A percentile compares a stretch with the other conserved stretches of the same genome.
These are phyloP conservation scores for Kazachstania sp. DNA, from an alignment of 1,139 yeast genomes.

Conservation along the genomic window DNA sequence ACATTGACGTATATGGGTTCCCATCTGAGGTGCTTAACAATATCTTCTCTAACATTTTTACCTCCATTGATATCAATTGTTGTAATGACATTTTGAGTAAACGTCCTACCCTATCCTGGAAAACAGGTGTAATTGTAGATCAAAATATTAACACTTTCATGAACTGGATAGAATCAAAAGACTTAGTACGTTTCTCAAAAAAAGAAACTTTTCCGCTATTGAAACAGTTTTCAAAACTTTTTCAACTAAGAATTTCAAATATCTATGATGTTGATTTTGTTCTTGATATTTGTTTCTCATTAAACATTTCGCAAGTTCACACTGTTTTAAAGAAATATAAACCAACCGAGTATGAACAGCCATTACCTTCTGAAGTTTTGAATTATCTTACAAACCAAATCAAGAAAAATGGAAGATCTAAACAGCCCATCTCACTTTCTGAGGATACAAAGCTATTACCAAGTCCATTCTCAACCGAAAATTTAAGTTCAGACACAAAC, in stretches of 20 bases:
- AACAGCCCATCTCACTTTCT: neutral
- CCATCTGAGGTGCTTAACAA: slow-evolving; percentile 64
- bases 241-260: slow-evolving; percentile 83
- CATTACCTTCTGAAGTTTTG: slow-evolving; percentile 73
- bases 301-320: slow-evolving; percentile 88
- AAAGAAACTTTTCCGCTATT: slow-evolving; percentile 72
- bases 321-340: slow-evolving; percentile 79
- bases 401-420: slow-evolving; percentile 3
- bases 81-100: slow-evolving; percentile 93
- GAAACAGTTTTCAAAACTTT: slow-evolving; percentile 81
- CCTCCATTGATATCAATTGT: slow-evolving; percentile 83
- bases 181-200: slow-evolving; percentile 44
- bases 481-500: neutral
- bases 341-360: slow-evolving; percentile 88
- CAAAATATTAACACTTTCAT: slow-evolving; percentile 90
- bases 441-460: neutral
- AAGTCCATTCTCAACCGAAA: neutral
- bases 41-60: slow-evolving; percentile 71
- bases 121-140: slow-evolving; percentile 89
- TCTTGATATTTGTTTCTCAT: slow-evolving; percentile 87
- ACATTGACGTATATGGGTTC: neutral
- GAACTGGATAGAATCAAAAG: slow-evolving; percentile 83
- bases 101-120: slow-evolving; percentile 89
- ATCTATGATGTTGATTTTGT: slow-evolving; percentile 84
- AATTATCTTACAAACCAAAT: slow-evolving; percentile 55